Conservation (phyloP, 176 grass and related monocot genomes). For the Eleusine coracana region DNA sequence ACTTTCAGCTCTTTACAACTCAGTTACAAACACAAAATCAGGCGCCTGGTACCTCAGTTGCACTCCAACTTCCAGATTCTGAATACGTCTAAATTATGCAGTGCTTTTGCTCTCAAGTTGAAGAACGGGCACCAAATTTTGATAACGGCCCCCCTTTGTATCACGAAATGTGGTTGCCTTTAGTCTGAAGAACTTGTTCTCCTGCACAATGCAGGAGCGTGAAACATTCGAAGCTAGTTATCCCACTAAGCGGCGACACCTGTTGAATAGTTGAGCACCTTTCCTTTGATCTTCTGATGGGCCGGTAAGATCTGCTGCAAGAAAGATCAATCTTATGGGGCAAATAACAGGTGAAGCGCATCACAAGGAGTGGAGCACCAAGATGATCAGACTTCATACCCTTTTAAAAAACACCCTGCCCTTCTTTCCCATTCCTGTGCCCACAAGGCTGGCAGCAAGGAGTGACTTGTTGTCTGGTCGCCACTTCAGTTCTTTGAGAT, state of each 20-base stretch:
- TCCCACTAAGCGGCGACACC: slow-evolving; percentile 36
- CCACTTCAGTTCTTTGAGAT: slow-evolving; percentile 96
- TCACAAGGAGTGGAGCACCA: slow-evolving; percentile 45
- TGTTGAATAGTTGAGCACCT: slow-evolving; percentile 45
- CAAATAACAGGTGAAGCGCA: slow-evolving; percentile 46
- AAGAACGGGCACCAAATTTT: background rate
- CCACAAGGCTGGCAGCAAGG: slow-evolving; percentile 60
- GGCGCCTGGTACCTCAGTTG: background rate
- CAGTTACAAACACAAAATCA: slow-evolving; percentile 30
- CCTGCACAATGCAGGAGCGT: background rate
- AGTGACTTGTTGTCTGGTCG: slow-evolving; percentile 75
- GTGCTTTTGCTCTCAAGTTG: background rate
- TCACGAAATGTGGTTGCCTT: background rate
- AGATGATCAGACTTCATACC: slow-evolving; percentile 62
- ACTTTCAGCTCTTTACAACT: slow-evolving; percentile 39
- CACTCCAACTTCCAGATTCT: background rate
- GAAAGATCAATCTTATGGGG: slow-evolving; percentile 45
- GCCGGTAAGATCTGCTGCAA: slow-evolving; percentile 73
- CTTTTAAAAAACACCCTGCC: slow-evolving; percentile 93
- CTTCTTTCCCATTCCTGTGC: slow-evolving; percentile 85
- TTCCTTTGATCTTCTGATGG: slow-evolving; percentile 63
- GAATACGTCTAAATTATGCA: background rate
- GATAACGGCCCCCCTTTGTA: background rate
- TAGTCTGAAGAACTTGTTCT: background rate
- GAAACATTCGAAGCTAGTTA: slow-evolving; percentile 11